phyloP scores from a whole-genome alignment of 2,329 filamentous ascomycete genomes.

The Ophiostoma triangulosporum region DNA sequence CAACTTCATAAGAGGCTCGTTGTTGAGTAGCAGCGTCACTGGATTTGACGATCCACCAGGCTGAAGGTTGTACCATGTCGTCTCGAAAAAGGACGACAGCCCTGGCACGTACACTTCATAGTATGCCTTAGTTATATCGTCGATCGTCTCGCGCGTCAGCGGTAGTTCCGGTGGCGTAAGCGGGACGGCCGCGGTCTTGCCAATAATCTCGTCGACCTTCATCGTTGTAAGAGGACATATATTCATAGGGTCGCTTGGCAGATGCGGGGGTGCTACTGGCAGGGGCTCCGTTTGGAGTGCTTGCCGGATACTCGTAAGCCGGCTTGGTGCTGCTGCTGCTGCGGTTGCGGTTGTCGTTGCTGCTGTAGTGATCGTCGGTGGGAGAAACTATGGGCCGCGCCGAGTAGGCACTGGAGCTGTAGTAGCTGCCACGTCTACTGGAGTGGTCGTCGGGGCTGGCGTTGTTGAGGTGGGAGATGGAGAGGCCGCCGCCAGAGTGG shows the following conservation, averaged over 20 bases:
- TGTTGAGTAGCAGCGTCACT: slow-evolving; percentile 32
- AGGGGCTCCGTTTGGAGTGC: background rate
- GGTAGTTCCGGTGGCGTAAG: slow-evolving; percentile 41
- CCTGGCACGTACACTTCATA: slow-evolving; percentile 60
- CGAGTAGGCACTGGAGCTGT: background rate
- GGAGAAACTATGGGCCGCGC: slow-evolving; percentile 5
- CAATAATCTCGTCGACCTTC: slow-evolving; percentile 60
- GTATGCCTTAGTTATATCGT: slow-evolving; percentile 60
- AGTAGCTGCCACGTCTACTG: background rate
- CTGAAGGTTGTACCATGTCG: slow-evolving; percentile 59
- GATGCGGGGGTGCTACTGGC: background rate
- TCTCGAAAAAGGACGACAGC: slow-evolving; percentile 66
- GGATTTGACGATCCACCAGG: slow-evolving; percentile 27
- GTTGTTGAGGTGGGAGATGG: background rate
- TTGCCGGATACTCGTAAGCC: background rate
- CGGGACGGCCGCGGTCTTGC: slow-evolving; percentile 43
- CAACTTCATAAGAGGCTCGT: slow-evolving; percentile 48
- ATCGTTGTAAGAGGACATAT: slow-evolving; percentile 33
- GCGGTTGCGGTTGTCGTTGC: background rate
- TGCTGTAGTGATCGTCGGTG: background rate
- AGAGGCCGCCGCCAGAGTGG: background rate
- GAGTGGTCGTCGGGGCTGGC: background rate
- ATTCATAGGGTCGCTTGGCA: slow-evolving; percentile 20
- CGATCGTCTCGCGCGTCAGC: slow-evolving; percentile 37
- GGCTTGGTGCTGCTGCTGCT: background rate